Conservation (phyloP, 805 yeast genomes). For the Cyberlindnera petersonii region DNA sequence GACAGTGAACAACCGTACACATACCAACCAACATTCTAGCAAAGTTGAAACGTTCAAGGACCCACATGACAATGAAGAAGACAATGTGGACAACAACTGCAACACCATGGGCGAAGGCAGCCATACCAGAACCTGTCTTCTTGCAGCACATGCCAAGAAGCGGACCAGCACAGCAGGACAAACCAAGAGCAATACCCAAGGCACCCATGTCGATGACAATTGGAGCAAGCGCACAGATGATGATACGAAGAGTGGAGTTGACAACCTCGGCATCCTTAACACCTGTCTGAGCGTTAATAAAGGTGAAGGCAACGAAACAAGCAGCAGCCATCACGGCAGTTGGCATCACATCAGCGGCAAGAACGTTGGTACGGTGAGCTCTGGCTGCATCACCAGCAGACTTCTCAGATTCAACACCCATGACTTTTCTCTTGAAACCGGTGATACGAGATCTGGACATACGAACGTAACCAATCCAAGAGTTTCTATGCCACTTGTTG, state of each 20-base stretch:
- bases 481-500: slow-evolving; percentile 82
- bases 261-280: slow-evolving; percentile 51
- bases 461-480: slow-evolving; percentile 84
- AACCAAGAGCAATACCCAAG: slow-evolving; percentile 65
- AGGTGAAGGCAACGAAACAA: slow-evolving; percentile 74
- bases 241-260: slow-evolving; percentile 67
- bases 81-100: slow-evolving; percentile 84
- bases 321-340: slow-evolving; percentile 72
- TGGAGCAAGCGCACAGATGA: slow-evolving; percentile 85
- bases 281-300: slow-evolving; percentile 84
- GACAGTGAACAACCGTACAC: slow-evolving; percentile 77
- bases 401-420: slow-evolving; percentile 77
- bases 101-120: slow-evolving; percentile 93
- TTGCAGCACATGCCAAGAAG: slow-evolving; percentile 91
- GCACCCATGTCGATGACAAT: slow-evolving; percentile 87
- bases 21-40: slow-evolving; percentile 84
- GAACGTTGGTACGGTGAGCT: slow-evolving; percentile 73
- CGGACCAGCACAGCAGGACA: slow-evolving; percentile 98
- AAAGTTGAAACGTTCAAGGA: slow-evolving; percentile 87
- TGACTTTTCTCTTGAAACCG: slow-evolving; percentile 72
- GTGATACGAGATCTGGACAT: slow-evolving; percentile 80
- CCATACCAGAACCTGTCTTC: slow-evolving; percentile 92
- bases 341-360: slow-evolving; percentile 70
- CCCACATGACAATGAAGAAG: slow-evolving; percentile 96
- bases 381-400: slow-evolving; percentile 80